Evolutionary conservation across 139 green algal genomes (phyloP), one percentile per base, ranked within the genome.

Genomic region (Microglena sp.): DNA sequence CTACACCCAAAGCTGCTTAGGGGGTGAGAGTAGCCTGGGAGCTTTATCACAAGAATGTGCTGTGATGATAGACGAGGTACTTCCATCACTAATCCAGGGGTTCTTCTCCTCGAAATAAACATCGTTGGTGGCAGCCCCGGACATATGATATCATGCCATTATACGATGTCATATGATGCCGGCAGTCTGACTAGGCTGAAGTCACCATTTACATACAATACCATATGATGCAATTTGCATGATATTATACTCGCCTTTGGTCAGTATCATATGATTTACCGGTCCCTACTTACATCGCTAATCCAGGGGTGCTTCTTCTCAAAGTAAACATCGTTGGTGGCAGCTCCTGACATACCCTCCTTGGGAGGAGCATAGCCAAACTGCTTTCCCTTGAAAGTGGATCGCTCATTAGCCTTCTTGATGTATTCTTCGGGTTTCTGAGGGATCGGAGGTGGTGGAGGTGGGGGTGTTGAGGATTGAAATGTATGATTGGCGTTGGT

Each of bases 61-160:
- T n/a, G n/a, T n/a, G n/a, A n/a, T n/a, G n/a, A n/a, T n/a, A n/a
- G n/a, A n/a, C n/a, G n/a, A n/a, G n/a, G 15, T 18, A 70, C 77
- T 71, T 43, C 81, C 81, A 26, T 82, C 72, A 31, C 54, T 68
- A 50, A 84, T 84, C 74, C 76, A 86, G 45, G 76, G 76, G 60
- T 87, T 83, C 63, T 85, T 84, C 71, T 91, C 87, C 36, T 86
- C 77, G 54, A 95, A 92, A 32, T 87, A 89, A 0, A 76, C 75
- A 24, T 90, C 84, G 1, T 77, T 71, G 0, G 79, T 87, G n/a
- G n/a, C n/a, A n/a, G n/a, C n/a, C n/a, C n/a, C n/a, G n/a, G n/a
- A n/a, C n/a, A n/a, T n/a, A n/a, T n/a, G n/a, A n/a, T n/a, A n/a
- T n/a, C n/a, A n/a, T n/a, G n/a, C n/a, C n/a, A n/a, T n/a, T n/a